Percentiles rank a stretch among this genome's conserved stretches.
Conservation (phyloP, 2,329 filamentous ascomycete genomes). For the Tolypocladium guangdongense region DNA sequence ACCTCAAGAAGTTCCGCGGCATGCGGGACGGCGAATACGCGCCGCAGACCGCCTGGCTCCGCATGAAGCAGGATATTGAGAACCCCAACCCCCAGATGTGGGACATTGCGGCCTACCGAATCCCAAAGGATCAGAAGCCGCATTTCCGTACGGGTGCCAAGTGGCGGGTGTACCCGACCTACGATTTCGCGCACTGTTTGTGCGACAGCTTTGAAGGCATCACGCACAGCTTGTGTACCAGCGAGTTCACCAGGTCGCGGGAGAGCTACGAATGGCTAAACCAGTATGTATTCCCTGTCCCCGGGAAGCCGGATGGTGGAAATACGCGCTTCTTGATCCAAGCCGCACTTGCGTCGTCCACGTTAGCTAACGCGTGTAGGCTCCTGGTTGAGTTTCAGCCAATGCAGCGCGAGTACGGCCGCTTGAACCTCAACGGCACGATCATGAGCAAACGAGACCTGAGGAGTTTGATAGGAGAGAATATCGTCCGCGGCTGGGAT, state of each 20-base stretch:
- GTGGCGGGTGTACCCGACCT: constrained; percentile 96
- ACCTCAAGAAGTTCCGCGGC: too few species aligned
- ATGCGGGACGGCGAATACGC: too few species aligned
- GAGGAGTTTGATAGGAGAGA: constrained; percentile 65
- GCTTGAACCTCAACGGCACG: constrained; percentile 64
- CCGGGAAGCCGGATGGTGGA: too few species aligned
- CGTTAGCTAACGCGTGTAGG: too few species aligned
- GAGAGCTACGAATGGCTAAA: constrained; percentile 80
- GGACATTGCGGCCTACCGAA: constrained; percentile 86
- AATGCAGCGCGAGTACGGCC: constrained; percentile 78
- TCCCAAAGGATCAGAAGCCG: constrained; percentile 79
- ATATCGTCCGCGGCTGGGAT: constrained; percentile 79
- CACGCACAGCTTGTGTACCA: constrained; percentile 86
- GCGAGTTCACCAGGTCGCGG: constrained; percentile 76
- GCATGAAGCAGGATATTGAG: constrained; percentile 85
- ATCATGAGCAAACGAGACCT: constrained; percentile 77
- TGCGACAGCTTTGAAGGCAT: constrained; percentile 90
- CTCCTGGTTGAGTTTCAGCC: too few species aligned
- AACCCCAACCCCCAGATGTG: constrained; percentile 91
- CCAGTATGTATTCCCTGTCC: too few species aligned
- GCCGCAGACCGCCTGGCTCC: too few species aligned
- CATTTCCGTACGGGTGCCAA: too few species aligned
- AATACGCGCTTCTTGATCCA: too few species aligned
- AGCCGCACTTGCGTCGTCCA: too few species aligned
- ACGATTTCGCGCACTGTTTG: constrained; percentile 84